Base-by-base conservation (phyloP, 1,284 basidiomycete genomes). In the Golubevia pallescens region DNA sequence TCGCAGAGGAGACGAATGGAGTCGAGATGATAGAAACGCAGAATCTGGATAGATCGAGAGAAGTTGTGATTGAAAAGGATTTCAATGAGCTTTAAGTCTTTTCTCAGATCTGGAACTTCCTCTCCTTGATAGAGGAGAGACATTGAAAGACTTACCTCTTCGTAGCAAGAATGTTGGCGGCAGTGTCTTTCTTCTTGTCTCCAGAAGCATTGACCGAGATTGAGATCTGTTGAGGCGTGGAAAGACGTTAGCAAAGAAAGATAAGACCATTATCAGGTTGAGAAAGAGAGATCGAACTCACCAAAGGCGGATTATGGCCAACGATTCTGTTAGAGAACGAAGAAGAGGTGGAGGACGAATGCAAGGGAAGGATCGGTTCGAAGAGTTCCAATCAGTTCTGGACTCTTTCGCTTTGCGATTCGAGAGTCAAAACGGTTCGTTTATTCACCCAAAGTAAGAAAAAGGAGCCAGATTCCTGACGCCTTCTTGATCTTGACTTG, bases 1-100 rank as follows among this genome's bases (percentile, higher is more conserved):
- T 93, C 3, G 91, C 90, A 1, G 92, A 91, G 79, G 92, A 91
- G 55, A 90, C 86, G 78, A 92, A 92, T 0, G 90, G 86, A 61
- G 28, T 19, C 8, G 21, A 20, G 42, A 56, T 61, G 24, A 21
- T 24, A 38, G 38, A 52, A 10, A 42, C 19, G 23, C 54, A 20
- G 23, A 24, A 52, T 24, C 51, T 28, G 42, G 19, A 19, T 10
- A 23, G 51, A 61, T 3, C 7, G 13, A 20, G n/a, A 42, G 21
- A 28, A 28, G 28, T 28, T 28, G 28, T 28, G 28, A 28, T 28
- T 28, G 28, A 28, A 28, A 28, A 28, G 28, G 28, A 28, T 28
- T 28, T 28, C 28, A 28, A 28, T 28, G 28, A 28, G 28, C 28
- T 28, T 28, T 28, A 28, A 28, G 28, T 28, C 28, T 28, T 28